Percentiles rank a stretch among this genome's conserved stretches.
These are phyloP conservation scores for Thalassiosira pacifica DNA, from an alignment of 352 stramenopile species.

Conservation along the genomic window DNA sequence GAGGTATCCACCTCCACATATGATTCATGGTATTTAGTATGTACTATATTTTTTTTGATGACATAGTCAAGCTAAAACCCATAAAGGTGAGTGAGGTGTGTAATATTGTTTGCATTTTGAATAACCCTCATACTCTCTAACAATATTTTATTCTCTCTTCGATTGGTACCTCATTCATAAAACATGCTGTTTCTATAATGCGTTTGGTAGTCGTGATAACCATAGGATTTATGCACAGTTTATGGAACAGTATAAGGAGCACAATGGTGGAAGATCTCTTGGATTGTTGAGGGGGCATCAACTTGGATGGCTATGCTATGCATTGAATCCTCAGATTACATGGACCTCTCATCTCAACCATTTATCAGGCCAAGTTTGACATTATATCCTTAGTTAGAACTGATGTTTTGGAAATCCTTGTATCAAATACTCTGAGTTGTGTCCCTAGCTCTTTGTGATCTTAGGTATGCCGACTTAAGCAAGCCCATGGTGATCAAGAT, in stretches of 20 bases:
- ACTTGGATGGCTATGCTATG: neutral
- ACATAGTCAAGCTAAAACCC: neutral
- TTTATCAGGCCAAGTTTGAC: neutral
- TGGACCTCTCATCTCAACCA: neutral
- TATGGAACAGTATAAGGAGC: neutral
- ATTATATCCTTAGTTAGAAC: neutral
- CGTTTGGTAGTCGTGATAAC: neutral
- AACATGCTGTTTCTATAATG: neutral
- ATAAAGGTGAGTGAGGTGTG: neutral
- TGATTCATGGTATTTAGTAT: no score
- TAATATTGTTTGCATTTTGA: neutral
- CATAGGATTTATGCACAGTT: neutral
- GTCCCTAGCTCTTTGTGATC: neutral
- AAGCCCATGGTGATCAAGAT: neutral
- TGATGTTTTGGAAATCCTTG: neutral
- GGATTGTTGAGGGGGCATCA: neutral
- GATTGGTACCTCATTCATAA: neutral
- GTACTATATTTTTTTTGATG: neutral
- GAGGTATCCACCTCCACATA: neutral
- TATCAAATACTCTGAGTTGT: neutral
- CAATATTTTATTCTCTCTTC: neutral
- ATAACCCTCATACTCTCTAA: neutral
- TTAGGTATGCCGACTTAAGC: neutral
- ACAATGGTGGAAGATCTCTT: neutral
- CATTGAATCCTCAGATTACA: no score